Base-by-base conservation (phyloP, 495 filamentous ascomycete species). In the Glonium stellatum region DNA sequence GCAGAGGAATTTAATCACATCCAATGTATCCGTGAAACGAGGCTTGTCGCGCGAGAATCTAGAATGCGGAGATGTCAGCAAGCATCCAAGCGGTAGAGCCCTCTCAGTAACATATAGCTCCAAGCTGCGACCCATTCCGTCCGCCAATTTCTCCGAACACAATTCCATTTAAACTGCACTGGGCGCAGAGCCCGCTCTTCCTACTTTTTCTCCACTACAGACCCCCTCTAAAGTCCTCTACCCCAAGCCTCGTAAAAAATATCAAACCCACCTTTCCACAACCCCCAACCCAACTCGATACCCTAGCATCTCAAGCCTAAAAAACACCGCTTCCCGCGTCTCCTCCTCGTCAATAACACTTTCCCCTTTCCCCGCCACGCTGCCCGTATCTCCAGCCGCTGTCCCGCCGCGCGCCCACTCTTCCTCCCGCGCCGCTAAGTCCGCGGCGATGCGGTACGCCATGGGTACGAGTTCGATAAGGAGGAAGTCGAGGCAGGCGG, bases 391-490 rank as follows among this genome's bases (percentile, higher is more conserved):
- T 10, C 25, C 31, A 46, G 53, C 58, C 53, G 54, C 18, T 36
- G 44, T 18, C 46, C 51, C 19, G 19, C 58, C 54, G 12, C 44
- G 55, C 52, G 58, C 19, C 62, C 59, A 69, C 34, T 69, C 69
- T 59, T 71, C 62, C 51, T 73, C 74, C 11, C 59, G 49, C 54
- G 67, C 60, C 1, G 69, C 63, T 6, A 86, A 73, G 61, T 86
- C 77, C 67, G 77, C 74, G 12, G 83, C 80, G 34, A 97, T 72
- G 55, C 93, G 83, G 72, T 93, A 90, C 3, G 95, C 88, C 82
- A 96, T 87, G 47, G 93, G 93, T 25, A 98, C 93, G 53, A 98
- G 80, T 76, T 98, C 93, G 67, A 98, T 97, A 61, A 98, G 80
- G 13, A 98, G 84, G 61, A 98, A 84, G 69, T 98, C 93, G 57